Evolutionary conservation across 1,139 yeast genomes (phyloP), one percentile per base, ranked within the genome.

Genomic region (Arxiozyma bovina): DNA sequence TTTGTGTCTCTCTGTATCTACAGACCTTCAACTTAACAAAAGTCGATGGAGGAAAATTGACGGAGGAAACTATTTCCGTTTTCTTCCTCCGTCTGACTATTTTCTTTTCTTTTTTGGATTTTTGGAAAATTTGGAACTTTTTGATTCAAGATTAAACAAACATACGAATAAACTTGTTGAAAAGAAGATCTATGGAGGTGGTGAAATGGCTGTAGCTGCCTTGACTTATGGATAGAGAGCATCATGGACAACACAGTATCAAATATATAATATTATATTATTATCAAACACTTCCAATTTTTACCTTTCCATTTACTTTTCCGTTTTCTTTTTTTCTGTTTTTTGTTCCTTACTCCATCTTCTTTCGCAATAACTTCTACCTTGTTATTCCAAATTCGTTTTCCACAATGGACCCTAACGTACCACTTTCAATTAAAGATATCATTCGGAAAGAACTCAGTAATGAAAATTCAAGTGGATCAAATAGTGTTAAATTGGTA

Each of bases 401-500:
- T 25, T 40, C 5, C 30, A 11, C 18, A 45, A 27, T 25, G 49
- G 45, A 34, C 18, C 42, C 20, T 15, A 30, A 15, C 25, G 42
- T 21, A 27, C n/a, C 22, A 20, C 42, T 20, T 21, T 46, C 49
- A 11, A 17, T 51, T 38, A 54, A 54, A 7, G 48, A 41, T 23
- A 42, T 56, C 1, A 60, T 63, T 6, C 47, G 55, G 5, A 57
- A 54, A 23, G 65, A 62, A 45, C 41, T 61, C 12, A 53, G 55
- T 2, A 58, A 58, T 22, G 65, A 63, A 50, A 59, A 58, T 30
- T 59, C 23, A 53, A 44, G 12, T 25, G 59, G 58, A 27, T 55
- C 56, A 9, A 53, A 62, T 0, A 63, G 68, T 5, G 55, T 66
- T n/a, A 66, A 63, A 54, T 56, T 68, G 21, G 63, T 64, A 4